phyloP scores from a whole-genome alignment of 2,329 filamentous ascomycete genomes.

The Seiridium cupressi region DNA sequence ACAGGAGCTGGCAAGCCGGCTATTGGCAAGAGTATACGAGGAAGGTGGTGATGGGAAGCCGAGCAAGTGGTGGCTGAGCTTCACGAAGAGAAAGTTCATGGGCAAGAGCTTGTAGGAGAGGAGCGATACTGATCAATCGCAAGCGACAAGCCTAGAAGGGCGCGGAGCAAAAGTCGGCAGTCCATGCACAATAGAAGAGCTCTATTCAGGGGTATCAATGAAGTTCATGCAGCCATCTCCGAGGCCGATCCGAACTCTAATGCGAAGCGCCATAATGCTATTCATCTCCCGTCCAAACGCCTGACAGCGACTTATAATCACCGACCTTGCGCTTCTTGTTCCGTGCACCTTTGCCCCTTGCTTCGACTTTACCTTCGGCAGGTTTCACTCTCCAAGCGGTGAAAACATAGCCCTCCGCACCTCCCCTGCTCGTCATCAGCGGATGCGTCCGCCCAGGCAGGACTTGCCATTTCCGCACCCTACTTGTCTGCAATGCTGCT shows the following conservation, averaged over 20 bases:
- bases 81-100: slow-evolving; percentile 99
- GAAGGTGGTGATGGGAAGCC: slow-evolving; percentile 69
- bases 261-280: background rate
- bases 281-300: background rate
- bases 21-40: slow-evolving; percentile 84
- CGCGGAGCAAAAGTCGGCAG: background rate
- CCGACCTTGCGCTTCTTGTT: slow-evolving; percentile 52
- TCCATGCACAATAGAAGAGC: background rate
- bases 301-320: slow-evolving; percentile 9
- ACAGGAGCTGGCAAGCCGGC: slow-evolving; percentile 80
- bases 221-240: background rate
- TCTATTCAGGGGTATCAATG: slow-evolving; percentile 9
- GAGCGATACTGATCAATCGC: background rate
- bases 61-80: slow-evolving; percentile 96
- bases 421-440: slow-evolving; percentile 84
- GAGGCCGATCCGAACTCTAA: background rate
- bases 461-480: slow-evolving; percentile 83
- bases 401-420: slow-evolving; percentile 87
- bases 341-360: slow-evolving; percentile 75
- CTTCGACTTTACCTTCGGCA: slow-evolving; percentile 75
- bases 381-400: slow-evolving; percentile 81
- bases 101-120: slow-evolving; percentile 68
- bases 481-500: slow-evolving; percentile 75
- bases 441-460: slow-evolving; percentile 90
- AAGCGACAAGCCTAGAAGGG: background rate